Evolutionary conservation across 1,139 yeast species (phyloP), one percentile per base, ranked within the genome.

Genomic region (Pichia inconspicua): DNA sequence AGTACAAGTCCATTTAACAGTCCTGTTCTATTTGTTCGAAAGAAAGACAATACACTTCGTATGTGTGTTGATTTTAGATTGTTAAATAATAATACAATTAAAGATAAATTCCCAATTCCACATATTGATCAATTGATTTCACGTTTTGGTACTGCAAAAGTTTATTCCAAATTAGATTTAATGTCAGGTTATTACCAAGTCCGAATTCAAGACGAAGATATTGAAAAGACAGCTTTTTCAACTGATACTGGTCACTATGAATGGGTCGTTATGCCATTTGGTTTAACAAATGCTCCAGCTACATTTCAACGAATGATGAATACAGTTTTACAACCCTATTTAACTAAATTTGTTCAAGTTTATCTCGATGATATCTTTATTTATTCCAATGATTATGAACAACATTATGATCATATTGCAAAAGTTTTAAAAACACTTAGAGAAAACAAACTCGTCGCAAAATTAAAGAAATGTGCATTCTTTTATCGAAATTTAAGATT

Each of bases 331-430:
- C 56, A 55, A 10, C 43, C 30, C 17, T 36, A 25, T 35, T 27
- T 45, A 46, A 55, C 30, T 34, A 51, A 36, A 52, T 58, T 53
- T 46, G 49, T 43, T 11, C 43, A 42, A 31, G 49, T n/a, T n/a
- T 43, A 43, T 58, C 55, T 63, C n/a, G 67, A 61, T 46, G 66
- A 63, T 47, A 55, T 65, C n/a, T 36, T 63, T 22, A 55, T 61
- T 12, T 60, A 51, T 43, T 55, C 59, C 25, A 22, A 47, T 14
- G 22, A 43, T 1, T 31, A 37, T 15, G 48, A 50, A n/a, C 56
- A 53, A 17, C 66, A 62, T 42, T 35, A 42, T 15, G 19, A 48
- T 9, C 62, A 63, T 41, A 39, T 58, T 4, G 41, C 41, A 4
- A 14, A 14, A 12, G 53, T 54, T 10, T 46, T 57, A 4, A 68